Evolutionary conservation across 129 eudicot species (phyloP), one percentile per base, ranked within the genome.

Genomic region (Solidago caesia): DNA sequence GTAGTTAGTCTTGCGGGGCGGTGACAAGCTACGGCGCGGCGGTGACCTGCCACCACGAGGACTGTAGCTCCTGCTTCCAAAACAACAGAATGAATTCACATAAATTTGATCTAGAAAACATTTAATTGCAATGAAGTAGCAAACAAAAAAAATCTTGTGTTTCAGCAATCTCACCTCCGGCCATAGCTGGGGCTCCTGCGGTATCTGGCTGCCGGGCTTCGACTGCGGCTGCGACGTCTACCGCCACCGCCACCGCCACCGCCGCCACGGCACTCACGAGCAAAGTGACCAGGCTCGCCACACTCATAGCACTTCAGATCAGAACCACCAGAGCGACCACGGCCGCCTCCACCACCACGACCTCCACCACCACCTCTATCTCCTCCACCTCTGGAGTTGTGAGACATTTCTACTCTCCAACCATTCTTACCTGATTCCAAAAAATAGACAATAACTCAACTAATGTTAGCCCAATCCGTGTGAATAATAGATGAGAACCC

Each of bases 241-340:
- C 96, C 85, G 8, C 91, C 85, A 7, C 91, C 96, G 8, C 91
- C 85, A 7, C 91, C 96, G 11, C 91, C 94, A 3, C 81, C 70
- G 7, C 94, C 91, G 6, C 90, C 59, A 15, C 97, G 84, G 74
- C 99, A 94, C 79, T 94, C 99, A 77, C 99, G 99, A 44, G 99
- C 99, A 84, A 94, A 94, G 76, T 94, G 99, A 59, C 99, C 99
- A 57, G 91, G 78, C 72, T 94, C 99, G 67, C 99, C 99, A 88
- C 99, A 94, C 77, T 94, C 97, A 25, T 94, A 94, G 87, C 99
- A 94, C 83, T 94, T 94, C 60, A 87, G 80, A 82, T 94, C 99
- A 63, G 97, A 92, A 61, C 98, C 92, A 66, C 96, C 98, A 71
- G 87, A 81, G 51, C 99, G 96, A 25, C 99, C 96, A 53, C 98